A percentile compares a stretch with the other conserved stretches of the same genome.
phyloP scores from a whole-genome alignment of 1,284 basidiomycete genomes.

The Wolfiporia cocos region DNA sequence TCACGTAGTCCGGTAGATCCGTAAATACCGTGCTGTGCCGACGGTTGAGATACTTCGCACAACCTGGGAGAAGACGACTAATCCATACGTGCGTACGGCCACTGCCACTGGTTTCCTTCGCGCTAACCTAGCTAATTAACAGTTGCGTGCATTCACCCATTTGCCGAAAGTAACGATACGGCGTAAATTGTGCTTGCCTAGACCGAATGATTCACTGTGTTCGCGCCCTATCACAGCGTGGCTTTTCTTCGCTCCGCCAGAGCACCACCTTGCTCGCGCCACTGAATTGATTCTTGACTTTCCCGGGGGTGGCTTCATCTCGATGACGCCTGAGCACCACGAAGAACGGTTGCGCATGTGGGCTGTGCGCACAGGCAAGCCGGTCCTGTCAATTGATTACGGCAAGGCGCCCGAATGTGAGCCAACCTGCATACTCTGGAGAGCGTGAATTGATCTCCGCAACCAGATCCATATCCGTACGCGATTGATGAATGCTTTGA shows the following conservation, averaged over 20 bases:
- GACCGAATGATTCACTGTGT: constrained; percentile 74
- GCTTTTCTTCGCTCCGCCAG: constrained; percentile 79
- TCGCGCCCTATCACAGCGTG: constrained; percentile 78
- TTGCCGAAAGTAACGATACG: constrained; percentile 46
- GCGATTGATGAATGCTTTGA: constrained; percentile 95
- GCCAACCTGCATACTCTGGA: background rate
- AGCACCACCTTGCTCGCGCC: constrained; percentile 57
- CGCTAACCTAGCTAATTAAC: constrained; percentile 1
- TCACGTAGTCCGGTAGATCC: constrained; percentile 48
- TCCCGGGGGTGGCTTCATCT: constrained; percentile 94
- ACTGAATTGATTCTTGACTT: constrained; percentile 88
- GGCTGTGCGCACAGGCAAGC: constrained; percentile 76
- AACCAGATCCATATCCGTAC: constrained; percentile 93
- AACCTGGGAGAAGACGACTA: constrained; percentile 96
- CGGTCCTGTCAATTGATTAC: constrained; percentile 87
- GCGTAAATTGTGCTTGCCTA: constrained; percentile 74
- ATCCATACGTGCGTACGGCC: constrained; percentile 70
- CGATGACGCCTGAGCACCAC: constrained; percentile 93
- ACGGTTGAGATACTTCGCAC: constrained; percentile 93
- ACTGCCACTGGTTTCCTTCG: background rate
- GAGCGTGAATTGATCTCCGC: no score
- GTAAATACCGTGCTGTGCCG: constrained; percentile 86
- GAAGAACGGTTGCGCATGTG: constrained; percentile 90
- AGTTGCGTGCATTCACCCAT: constrained; percentile 11
- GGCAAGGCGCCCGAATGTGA: constrained; percentile 94